Conservation (phyloP, 257 asterid species). For the Voacanga thouarsii region DNA sequence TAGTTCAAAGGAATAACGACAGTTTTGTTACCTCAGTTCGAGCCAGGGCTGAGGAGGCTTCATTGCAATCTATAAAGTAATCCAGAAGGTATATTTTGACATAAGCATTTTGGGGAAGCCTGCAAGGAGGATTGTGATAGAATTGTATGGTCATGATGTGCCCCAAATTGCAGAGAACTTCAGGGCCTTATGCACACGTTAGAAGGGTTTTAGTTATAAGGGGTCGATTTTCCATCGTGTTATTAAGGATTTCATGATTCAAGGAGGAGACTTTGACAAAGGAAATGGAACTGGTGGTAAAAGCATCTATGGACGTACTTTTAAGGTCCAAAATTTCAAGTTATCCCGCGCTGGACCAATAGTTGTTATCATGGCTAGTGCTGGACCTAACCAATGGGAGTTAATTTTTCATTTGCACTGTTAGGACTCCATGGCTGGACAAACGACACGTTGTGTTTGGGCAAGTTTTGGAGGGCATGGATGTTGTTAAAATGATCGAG, state of each 20-base stretch:
- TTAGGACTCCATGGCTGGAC: conserved; percentile 94
- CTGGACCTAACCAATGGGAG: conserved; percentile 99
- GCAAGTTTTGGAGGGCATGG: conserved; percentile 97
- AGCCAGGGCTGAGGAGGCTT: conserved; percentile 65
- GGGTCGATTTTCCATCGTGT: conserved; percentile 90
- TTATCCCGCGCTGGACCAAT: conserved; percentile 93
- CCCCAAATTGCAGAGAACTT: conserved; percentile 92
- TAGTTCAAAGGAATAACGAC: conserved; percentile 24
- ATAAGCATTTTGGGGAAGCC: conserved; percentile 87
- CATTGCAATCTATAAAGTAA: conserved; percentile 81
- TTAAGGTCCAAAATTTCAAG: conserved; percentile 89
- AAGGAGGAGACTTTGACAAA: conserved; percentile 89
- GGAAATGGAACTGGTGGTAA: conserved; percentile 99
- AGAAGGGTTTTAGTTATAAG: conserved; percentile 93
- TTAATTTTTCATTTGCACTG: conserved; percentile 93
- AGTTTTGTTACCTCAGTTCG: conserved; percentile 39
- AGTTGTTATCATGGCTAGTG: conserved; percentile 95
- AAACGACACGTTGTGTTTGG: conserved; percentile 88
- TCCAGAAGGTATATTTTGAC: conserved; percentile 79
- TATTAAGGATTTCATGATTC: too few relatives aligned
- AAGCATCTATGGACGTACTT: conserved; percentile 91
- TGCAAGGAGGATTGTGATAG: conserved; percentile 87
- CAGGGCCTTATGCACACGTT: conserved; percentile 98
- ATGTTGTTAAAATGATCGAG: conserved; percentile 62
- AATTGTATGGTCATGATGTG: conserved; percentile 91